Evolutionary conservation across 768 basidiomycete genomes (phyloP).

Genomic region (Boletus fagicola): DNA sequence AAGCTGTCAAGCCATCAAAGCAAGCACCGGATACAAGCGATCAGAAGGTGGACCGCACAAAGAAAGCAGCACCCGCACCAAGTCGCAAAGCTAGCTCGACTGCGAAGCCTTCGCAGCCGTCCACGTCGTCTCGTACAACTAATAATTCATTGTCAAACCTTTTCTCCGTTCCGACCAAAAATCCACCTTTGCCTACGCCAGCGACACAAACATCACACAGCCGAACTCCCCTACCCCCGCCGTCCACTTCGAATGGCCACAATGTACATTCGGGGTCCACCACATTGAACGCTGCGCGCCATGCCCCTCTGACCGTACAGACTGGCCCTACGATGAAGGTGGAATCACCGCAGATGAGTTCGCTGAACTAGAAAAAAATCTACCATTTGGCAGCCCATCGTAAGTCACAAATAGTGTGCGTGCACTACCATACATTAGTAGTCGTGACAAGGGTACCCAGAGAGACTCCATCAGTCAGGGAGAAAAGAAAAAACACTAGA

Average conservation of each 20-base stretch:
- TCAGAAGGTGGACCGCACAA: constrained; percentile 8
- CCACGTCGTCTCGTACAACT: constrained; percentile 14
- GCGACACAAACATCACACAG: not conserved
- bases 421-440: constrained; percentile 32
- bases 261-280: not conserved
- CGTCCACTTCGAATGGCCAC: not conserved
- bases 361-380: too few species aligned
- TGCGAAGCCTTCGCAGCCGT: constrained; percentile 2
- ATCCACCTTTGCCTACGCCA: not conserved
- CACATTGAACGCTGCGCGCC: not conserved
- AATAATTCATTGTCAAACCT: constrained; percentile 23
- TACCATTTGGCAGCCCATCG: constrained; percentile 11
- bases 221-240: not conserved
- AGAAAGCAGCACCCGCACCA: not conserved
- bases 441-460: constrained; percentile 9
- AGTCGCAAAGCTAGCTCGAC: not conserved
- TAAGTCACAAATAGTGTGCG: constrained; percentile 21
- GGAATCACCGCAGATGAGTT: constrained; percentile 18
- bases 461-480: constrained; percentile 20
- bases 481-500: not conserved
- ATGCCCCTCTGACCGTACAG: constrained; percentile 9
- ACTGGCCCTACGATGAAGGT: constrained; percentile 12
- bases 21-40: not conserved
- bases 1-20: constrained; percentile 17
- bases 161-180: not conserved